phyloP scores from a whole-genome alignment of 2,329 filamentous ascomycete genomes.

The Clonostachys sp. region DNA sequence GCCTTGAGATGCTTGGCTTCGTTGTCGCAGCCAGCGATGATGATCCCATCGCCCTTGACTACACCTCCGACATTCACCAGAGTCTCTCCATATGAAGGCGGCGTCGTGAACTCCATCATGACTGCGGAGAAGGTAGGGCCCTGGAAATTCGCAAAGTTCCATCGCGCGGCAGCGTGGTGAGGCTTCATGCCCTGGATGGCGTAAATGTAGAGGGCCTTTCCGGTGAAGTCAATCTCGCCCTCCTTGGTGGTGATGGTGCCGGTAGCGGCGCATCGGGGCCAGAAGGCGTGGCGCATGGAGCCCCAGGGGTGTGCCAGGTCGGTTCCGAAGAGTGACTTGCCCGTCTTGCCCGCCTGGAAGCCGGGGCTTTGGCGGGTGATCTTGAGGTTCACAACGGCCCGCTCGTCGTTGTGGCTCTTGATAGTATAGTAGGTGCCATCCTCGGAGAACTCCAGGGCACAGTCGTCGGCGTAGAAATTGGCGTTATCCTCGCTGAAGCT shows the following conservation, averaged over 20 bases:
- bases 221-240: conserved; percentile 73
- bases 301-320: conserved; percentile 87
- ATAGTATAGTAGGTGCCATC: conserved; percentile 80
- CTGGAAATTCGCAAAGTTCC: conserved; percentile 95
- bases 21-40: conserved; percentile 65
- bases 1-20: conserved; percentile 64
- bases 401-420: conserved; percentile 82
- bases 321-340: conserved; percentile 80
- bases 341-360: conserved; percentile 80
- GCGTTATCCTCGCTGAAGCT: conserved; percentile 81
- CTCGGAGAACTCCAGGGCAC: conserved; percentile 79
- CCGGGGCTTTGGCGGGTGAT: conserved; percentile 73
- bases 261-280: conserved; percentile 80
- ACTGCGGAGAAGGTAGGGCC: conserved; percentile 80
- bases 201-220: conserved; percentile 74
- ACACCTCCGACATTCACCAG: conserved; percentile 79
- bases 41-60: conserved; percentile 73
- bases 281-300: conserved; percentile 86
- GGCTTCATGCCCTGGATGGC: conserved; percentile 98
- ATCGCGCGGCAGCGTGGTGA: conserved; percentile 85
- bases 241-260: conserved; percentile 79
- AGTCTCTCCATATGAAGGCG: conserved; percentile 85
- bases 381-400: conserved; percentile 80
- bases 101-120: conserved; percentile 95
- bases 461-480: conserved; percentile 81